These are phyloP conservation scores for Pyrenophora tritici-repentis DNA, from an alignment of 2,329 filamentous ascomycete genomes.

Conservation along the genomic window DNA sequence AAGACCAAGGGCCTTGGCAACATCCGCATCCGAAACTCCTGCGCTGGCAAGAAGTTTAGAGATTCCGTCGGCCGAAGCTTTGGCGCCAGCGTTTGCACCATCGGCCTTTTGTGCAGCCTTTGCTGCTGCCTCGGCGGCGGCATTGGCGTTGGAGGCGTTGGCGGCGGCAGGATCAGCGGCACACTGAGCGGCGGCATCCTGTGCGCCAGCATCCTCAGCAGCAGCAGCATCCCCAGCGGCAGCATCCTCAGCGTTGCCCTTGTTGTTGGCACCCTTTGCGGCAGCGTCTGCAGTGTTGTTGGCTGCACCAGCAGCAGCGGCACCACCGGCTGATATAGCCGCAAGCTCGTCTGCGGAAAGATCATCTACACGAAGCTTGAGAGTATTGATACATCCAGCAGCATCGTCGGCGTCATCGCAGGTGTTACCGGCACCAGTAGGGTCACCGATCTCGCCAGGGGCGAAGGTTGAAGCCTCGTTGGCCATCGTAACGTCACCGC, in stretches of 20 bases:
- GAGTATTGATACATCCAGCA: constrained; percentile 60
- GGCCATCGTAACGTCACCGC: constrained; percentile 66
- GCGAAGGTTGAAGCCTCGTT: constrained; percentile 67
- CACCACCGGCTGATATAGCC: constrained; percentile 49
- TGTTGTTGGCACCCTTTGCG: background rate
- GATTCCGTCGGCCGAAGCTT: too few relatives aligned
- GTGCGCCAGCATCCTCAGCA: background rate
- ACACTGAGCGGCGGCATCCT: background rate
- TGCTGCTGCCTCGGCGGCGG: background rate
- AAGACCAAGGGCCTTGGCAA: too few relatives aligned
- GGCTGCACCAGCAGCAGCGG: constrained; percentile 49
- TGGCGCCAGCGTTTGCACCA: too few relatives aligned
- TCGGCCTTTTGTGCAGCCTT: too few relatives aligned
- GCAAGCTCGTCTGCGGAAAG: constrained; percentile 58
- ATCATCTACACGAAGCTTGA: constrained; percentile 60
- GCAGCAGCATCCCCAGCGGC: constrained; percentile 13
- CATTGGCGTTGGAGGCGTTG: too few relatives aligned
- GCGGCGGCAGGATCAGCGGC: background rate
- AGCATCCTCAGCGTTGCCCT: background rate
- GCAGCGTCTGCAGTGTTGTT: constrained; percentile 20
- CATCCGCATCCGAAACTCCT: too few relatives aligned
- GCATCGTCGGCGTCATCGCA: constrained; percentile 57
- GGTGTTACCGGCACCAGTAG: constrained; percentile 58
- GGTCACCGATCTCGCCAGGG: constrained; percentile 60
- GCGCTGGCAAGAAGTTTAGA: too few relatives aligned